phyloP scores from a whole-genome alignment of 2,329 filamentous ascomycete genomes.

The Trichoderma sp. region DNA sequence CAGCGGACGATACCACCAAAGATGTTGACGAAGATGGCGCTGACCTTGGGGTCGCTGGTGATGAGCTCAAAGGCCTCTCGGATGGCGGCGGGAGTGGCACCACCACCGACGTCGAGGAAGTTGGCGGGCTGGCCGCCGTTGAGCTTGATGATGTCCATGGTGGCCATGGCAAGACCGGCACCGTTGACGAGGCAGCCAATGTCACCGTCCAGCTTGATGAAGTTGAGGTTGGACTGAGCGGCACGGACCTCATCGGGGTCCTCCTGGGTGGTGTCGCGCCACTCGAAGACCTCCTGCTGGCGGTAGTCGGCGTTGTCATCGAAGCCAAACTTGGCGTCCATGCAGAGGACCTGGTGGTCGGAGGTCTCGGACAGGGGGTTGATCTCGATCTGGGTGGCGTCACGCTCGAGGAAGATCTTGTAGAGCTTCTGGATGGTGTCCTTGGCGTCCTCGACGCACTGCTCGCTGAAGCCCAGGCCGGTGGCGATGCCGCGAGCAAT shows the following conservation, averaged over 20 bases:
- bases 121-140: constrained; percentile 95
- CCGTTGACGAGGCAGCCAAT: constrained; percentile 99
- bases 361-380: constrained; percentile 98
- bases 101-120: constrained; percentile 98
- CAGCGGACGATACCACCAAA: constrained; percentile 98
- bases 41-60: constrained; percentile 96
- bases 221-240: constrained; percentile 92
- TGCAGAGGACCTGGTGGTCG: constrained; percentile 96
- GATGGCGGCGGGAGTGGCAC: constrained; percentile 94
- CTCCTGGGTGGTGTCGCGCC: constrained; percentile 93
- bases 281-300: constrained; percentile 92
- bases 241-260: constrained; percentile 97
- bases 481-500: constrained; percentile 86
- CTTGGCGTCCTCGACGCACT: constrained; percentile 94
- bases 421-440: constrained; percentile 98
- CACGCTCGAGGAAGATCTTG: constrained; percentile 97
- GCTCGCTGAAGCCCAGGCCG: constrained; percentile 94
- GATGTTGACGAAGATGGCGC: constrained; percentile 99
- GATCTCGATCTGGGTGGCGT: constrained; percentile 99
- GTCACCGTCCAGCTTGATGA: constrained; percentile 99
- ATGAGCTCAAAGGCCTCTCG: constrained; percentile 98
- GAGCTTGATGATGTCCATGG: constrained; percentile 99
- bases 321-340: constrained; percentile 99
- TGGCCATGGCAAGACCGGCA: constrained; percentile 98
- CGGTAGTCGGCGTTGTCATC: constrained; percentile 99